phyloP scores from a whole-genome alignment of 805 yeast genomes.

The Maudiozyma turicensis region DNA sequence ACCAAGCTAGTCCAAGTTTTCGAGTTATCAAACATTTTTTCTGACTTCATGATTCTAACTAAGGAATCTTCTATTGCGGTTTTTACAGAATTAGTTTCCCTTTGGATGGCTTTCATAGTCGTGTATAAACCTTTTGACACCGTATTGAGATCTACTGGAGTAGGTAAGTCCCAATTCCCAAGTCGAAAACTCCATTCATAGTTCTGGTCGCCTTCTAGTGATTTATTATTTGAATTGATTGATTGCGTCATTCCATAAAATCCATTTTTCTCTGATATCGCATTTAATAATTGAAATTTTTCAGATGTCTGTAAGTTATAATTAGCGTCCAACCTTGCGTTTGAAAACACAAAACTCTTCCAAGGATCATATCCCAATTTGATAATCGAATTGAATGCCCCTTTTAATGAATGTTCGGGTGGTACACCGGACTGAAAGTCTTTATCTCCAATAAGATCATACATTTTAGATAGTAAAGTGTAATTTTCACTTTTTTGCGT shows the following conservation, averaged over 20 bases:
- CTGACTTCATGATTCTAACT: not conserved
- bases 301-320: slow-evolving; percentile 4
- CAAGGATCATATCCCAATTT: slow-evolving; percentile 26
- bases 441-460: slow-evolving; percentile 45
- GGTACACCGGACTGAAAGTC: slow-evolving; percentile 65
- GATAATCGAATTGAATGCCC: slow-evolving; percentile 38
- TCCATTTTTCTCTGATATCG: slow-evolving; percentile 42
- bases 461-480: slow-evolving; percentile 29
- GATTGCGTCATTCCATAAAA: slow-evolving; percentile 45
- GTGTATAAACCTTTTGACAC: slow-evolving; percentile 44
- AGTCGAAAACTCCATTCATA: slow-evolving; percentile 72
- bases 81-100: not conserved
- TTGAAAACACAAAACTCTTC: slow-evolving; percentile 42
- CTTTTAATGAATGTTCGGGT: slow-evolving; percentile 41
- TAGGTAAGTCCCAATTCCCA: slow-evolving; percentile 66
- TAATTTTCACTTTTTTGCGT: slow-evolving; percentile 3
- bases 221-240: slow-evolving; percentile 28
- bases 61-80: slow-evolving; percentile 5
- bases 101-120: slow-evolving; percentile 35
- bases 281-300: slow-evolving; percentile 16
- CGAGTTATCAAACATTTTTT: slow-evolving; percentile 5
- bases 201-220: slow-evolving; percentile 10
- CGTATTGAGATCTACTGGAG: slow-evolving; percentile 28
- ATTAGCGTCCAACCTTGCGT: slow-evolving; percentile 46
- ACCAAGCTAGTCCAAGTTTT: slow-evolving; percentile 18